Percentiles rank a stretch among this genome's conserved stretches.
phyloP scores from a whole-genome alignment of 2,329 filamentous ascomycete species.

The Colletotrichum eremochloae region DNA sequence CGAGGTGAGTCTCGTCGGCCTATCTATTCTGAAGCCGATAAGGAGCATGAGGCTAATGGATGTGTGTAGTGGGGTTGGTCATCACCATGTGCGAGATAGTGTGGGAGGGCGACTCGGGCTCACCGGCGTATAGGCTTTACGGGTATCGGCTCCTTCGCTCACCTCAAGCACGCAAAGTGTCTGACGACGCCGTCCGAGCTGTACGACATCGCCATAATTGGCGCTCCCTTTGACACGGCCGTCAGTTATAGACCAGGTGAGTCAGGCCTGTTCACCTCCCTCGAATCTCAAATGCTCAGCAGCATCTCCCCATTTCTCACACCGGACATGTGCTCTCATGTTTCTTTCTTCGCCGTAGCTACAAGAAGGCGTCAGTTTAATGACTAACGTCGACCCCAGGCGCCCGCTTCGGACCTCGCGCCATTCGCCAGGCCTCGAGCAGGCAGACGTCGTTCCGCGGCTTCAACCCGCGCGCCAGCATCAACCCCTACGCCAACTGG shows the following conservation, averaged over 20 bases:
- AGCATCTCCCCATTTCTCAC: background rate
- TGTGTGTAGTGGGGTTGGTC: slow-evolving; percentile 37
- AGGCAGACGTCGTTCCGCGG: slow-evolving; percentile 85
- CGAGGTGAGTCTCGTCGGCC: slow-evolving; percentile 57
- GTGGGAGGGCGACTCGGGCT: slow-evolving; percentile 49
- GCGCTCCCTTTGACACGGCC: slow-evolving; percentile 81
- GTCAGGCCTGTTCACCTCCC: slow-evolving; percentile 37
- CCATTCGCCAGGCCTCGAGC: slow-evolving; percentile 86
- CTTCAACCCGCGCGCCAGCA: slow-evolving; percentile 81
- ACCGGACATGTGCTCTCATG: background rate
- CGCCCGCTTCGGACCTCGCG: slow-evolving; percentile 87
- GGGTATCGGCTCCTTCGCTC: slow-evolving; percentile 82
- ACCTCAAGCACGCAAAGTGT: slow-evolving; percentile 77
- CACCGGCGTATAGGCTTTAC: slow-evolving; percentile 68
- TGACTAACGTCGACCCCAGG: slow-evolving; percentile 52
- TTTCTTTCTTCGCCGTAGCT: background rate
- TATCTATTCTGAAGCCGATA: background rate
- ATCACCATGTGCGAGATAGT: background rate
- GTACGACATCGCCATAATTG: slow-evolving; percentile 80
- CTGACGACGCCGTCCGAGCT: slow-evolving; percentile 72
- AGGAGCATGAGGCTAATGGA: slow-evolving; percentile 8
- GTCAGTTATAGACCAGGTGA: slow-evolving; percentile 77
- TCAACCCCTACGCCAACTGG: slow-evolving; percentile 89
- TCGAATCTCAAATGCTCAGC: background rate
- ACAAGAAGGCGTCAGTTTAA: background rate